These are phyloP conservation scores for Huntiella abstrusa DNA, from an alignment of 2,329 filamentous ascomycete genomes.

Conservation along the genomic window DNA sequence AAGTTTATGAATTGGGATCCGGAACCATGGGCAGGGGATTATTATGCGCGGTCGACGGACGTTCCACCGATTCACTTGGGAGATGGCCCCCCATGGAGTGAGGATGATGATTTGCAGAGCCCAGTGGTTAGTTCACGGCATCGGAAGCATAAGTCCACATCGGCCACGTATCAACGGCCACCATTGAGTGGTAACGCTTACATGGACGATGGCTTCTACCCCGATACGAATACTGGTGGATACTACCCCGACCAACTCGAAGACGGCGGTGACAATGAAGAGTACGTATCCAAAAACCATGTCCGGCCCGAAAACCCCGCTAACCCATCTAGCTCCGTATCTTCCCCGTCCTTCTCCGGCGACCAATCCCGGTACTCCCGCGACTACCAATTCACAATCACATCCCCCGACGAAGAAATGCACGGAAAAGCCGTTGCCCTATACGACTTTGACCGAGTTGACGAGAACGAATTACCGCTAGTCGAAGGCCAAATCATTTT, in stretches of 20 bases:
- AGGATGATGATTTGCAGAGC: slow-evolving; percentile 87
- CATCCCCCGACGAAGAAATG: slow-evolving; percentile 91
- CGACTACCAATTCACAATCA: slow-evolving; percentile 89
- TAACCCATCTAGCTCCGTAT: slow-evolving; percentile 37
- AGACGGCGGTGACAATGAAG: slow-evolving; percentile 37
- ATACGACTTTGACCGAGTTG: slow-evolving; percentile 87
- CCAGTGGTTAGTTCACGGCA: slow-evolving; percentile 73
- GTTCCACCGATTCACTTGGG: slow-evolving; percentile 68
- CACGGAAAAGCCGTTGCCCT: slow-evolving; percentile 89
- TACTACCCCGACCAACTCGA: slow-evolving; percentile 54
- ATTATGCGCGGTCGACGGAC: slow-evolving; percentile 45
- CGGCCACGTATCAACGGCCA: slow-evolving; percentile 27
- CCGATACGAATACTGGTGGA: slow-evolving; percentile 47
- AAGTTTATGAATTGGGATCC: slow-evolving; percentile 36
- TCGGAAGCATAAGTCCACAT: slow-evolving; percentile 63
- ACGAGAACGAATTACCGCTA: slow-evolving; percentile 86
- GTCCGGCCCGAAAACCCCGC: slow-evolving; percentile 23
- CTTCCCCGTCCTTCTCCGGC: slow-evolving; percentile 38
- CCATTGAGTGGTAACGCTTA: slow-evolving; percentile 32
- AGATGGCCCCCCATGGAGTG: slow-evolving; percentile 82
- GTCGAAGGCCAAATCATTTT: slow-evolving; percentile 91
- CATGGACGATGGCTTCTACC: slow-evolving; percentile 46
- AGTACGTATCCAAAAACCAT: slow-evolving; percentile 20
- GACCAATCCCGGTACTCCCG: slow-evolving; percentile 70
- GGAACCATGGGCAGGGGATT: slow-evolving; percentile 29